These are phyloP conservation scores for Chrysanthemum makinoi DNA, from an alignment of 129 eudicot species.

Conservation along the genomic window DNA sequence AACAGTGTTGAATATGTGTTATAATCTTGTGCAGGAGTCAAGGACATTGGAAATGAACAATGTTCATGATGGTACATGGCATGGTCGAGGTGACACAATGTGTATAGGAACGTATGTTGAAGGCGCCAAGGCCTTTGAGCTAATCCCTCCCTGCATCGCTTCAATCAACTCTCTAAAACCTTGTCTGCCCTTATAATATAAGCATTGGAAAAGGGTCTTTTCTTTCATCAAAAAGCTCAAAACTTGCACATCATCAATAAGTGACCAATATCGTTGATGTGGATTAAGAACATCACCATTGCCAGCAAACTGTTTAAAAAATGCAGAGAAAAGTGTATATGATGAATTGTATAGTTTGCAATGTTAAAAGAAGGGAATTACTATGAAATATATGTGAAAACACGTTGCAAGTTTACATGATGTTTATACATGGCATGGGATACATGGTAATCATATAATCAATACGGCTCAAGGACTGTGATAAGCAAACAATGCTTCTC, in stretches of 20 bases:
- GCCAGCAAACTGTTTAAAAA: slow-evolving; percentile 12
- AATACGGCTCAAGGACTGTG: too few relatives aligned
- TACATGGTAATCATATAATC: too few relatives aligned
- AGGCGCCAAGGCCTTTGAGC: slow-evolving; percentile 53
- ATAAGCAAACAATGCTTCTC: too few relatives aligned
- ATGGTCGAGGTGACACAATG: slow-evolving; percentile 91
- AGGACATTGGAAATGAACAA: slow-evolving; percentile 92
- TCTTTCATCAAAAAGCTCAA: not conserved
- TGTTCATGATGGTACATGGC: slow-evolving; percentile 88
- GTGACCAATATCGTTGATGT: not conserved
- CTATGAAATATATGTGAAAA: too few relatives aligned
- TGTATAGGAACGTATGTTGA: slow-evolving; percentile 67
- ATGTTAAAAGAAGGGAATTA: slow-evolving; percentile 11
- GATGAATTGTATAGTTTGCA: slow-evolving; percentile 18
- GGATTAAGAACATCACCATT: slow-evolving; percentile 18
- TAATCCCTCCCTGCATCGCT: slow-evolving; percentile 50
- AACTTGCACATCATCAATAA: not conserved
- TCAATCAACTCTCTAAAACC: slow-evolving; percentile 34
- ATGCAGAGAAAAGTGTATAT: too few relatives aligned
- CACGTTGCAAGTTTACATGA: too few relatives aligned
- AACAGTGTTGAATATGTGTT: not conserved
- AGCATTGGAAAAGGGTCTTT: not conserved
- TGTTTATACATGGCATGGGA: too few relatives aligned
- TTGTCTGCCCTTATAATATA: not conserved
- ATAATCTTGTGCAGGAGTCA: slow-evolving; percentile 52